These are phyloP conservation scores for Streptanthus diversifolius DNA, from an alignment of 345 rosid genomes.

Conservation along the genomic window DNA sequence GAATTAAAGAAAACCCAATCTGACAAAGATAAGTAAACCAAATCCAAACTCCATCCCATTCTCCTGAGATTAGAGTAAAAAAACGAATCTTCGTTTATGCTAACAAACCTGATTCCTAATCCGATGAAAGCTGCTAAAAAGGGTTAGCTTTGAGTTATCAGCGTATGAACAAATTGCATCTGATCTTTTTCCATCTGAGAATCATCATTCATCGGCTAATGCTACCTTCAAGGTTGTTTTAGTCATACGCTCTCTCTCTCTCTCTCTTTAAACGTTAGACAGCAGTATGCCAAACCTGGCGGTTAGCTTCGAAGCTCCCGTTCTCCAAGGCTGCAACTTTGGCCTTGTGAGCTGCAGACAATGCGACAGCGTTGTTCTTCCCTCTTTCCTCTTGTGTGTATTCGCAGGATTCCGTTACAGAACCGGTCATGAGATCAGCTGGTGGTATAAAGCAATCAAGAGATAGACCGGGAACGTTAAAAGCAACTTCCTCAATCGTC, in stretches of 20 bases:
- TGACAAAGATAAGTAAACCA: slow-evolving; percentile 13
- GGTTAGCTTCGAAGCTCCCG: slow-evolving; percentile 26
- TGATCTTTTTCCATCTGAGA: slow-evolving; percentile 7
- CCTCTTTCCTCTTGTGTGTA: slow-evolving; percentile 62
- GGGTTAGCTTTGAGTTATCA: slow-evolving; percentile 31
- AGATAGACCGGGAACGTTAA: slow-evolving; percentile 83
- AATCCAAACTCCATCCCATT: slow-evolving; percentile 30
- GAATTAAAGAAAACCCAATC: slow-evolving; percentile 18
- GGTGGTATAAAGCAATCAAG: slow-evolving; percentile 91
- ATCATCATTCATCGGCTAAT: slow-evolving; percentile 12
- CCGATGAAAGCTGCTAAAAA: slow-evolving; percentile 17
- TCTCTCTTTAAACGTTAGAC: slow-evolving; percentile 19
- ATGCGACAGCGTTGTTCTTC: slow-evolving; percentile 41
- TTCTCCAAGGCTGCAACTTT: slow-evolving; percentile 77
- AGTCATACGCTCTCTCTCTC: slow-evolving; percentile 16
- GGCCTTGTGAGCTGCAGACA: slow-evolving; percentile 51
- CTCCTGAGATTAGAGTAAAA: slow-evolving; percentile 3
- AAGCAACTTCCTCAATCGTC: slow-evolving; percentile 95
- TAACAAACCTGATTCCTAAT: slow-evolving; percentile 31
- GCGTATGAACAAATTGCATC: slow-evolving; percentile 34
- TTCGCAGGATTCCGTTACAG: slow-evolving; percentile 58
- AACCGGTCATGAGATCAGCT: slow-evolving; percentile 62
- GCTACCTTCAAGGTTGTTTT: slow-evolving; percentile 23
- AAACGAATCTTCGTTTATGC: slow-evolving; percentile 14
- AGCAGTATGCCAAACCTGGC: slow-evolving; percentile 31